Evolutionary conservation across 2,329 filamentous ascomycete species (phyloP), one percentile per base, ranked within the genome.

Genomic region (Ascochyta koolunga): DNA sequence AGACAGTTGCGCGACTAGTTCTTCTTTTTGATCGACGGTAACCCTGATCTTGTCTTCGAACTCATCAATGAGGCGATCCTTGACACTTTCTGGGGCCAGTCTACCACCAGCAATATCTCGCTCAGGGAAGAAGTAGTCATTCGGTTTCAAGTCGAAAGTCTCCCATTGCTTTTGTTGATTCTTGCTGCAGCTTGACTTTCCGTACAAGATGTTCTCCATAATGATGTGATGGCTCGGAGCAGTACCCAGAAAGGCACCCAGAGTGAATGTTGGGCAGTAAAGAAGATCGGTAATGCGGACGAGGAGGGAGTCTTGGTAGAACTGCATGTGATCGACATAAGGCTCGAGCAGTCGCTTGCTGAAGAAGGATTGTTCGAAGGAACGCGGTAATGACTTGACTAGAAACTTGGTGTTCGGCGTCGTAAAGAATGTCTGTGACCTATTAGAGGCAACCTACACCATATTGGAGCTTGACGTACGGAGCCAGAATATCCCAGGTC

Each of bases 401-500:
- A 91, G 80, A 66, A 84, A 91, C 59, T 83, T 84, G n/a, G 79
- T 79, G 62, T 91, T 83, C 3, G 78, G 73, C 0, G 89, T 91
- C 4, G 80, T 82, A 73, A 89, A 90, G 74, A 91, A 91, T 0
- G 88, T 89, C 75, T 84, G 53, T 10, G 19, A 46, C 8, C 16
- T 36, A 18, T 67, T 57, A 62, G 60, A 55, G 1, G 24, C 16
- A 29, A 41, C 15, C 21, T 5, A 33, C 32, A 11, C 3, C 19
- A 22, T 11, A 36, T 50, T n/a, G 11, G 21, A n/a, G 48, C 8
- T 16, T 15, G 35, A 59, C 69, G 16, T 71, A 85, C 81, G 19
- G 88, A 90, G 42, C 89, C 89, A 24, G 86, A 89, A 68, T 89
- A 90, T 2, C 89, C 89, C 73, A 91, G 79, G 66, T 90, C 87